Evolutionary conservation across 163 green algal genomes (phyloP).

Genomic region (Prototheca stagnorum): DNA sequence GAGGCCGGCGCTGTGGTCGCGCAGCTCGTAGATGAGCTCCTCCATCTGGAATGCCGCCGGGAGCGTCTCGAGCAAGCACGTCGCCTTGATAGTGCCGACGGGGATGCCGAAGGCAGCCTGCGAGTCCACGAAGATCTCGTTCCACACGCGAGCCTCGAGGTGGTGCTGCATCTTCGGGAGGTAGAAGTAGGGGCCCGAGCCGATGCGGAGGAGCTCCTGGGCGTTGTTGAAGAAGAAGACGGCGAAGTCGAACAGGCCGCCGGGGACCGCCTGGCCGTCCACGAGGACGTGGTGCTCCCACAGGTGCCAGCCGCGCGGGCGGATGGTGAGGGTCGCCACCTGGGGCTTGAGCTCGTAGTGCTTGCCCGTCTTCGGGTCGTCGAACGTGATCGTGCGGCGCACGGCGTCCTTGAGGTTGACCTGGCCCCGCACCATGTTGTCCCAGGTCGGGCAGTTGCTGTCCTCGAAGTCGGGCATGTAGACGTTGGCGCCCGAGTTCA

Average conservation of each 20-base stretch:
- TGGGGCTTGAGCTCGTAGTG: constrained; percentile 23
- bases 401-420: constrained; percentile 65
- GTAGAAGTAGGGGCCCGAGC: constrained; percentile 55
- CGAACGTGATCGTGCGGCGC: constrained; percentile 34
- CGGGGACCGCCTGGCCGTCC: constrained; percentile 45
- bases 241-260: constrained; percentile 67
- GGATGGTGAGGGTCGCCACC: constrained; percentile 13
- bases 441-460: constrained; percentile 67
- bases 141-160: constrained; percentile 64
- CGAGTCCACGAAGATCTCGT: constrained; percentile 45
- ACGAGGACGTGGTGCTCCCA: constrained; percentile 72
- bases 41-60: constrained; percentile 84
- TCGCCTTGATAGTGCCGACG: constrained; percentile 59
- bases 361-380: constrained; percentile 20
- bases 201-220: constrained; percentile 17
- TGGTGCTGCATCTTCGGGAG: constrained; percentile 54
- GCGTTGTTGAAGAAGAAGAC: constrained; percentile 80
- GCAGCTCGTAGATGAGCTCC: constrained; percentile 73
- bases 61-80: constrained; percentile 76
- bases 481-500: constrained; percentile 62
- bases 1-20: constrained; percentile 38
- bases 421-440: constrained; percentile 56
- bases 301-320: constrained; percentile 75
- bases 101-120: constrained; percentile 51
- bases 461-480: constrained; percentile 86